These are phyloP conservation scores for Omphalotus guepiniiformis DNA, from an alignment of 768 basidiomycete species.

Conservation along the genomic window DNA sequence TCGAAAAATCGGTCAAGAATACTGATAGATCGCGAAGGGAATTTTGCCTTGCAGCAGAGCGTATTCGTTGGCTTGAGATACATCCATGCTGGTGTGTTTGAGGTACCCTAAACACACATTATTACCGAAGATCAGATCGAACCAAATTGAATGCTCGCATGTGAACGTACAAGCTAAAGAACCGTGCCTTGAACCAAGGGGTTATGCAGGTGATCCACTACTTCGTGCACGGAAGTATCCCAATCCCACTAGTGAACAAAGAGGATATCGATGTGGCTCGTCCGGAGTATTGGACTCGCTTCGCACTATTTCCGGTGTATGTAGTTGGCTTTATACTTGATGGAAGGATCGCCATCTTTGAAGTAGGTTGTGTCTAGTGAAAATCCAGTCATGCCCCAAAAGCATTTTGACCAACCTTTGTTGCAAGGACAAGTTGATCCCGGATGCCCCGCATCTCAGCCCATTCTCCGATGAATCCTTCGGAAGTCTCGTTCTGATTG, in stretches of 20 bases:
- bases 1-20: slow-evolving; percentile 37
- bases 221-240: slow-evolving; percentile 39
- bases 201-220: slow-evolving; percentile 42
- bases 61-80: slow-evolving; percentile 36
- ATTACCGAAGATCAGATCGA: not conserved
- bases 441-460: slow-evolving; percentile 39
- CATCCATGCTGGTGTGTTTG: slow-evolving; percentile 36
- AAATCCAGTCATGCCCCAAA: not conserved
- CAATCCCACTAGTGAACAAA: slow-evolving; percentile 47
- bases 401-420: slow-evolving; percentile 30
- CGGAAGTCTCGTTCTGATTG: slow-evolving; percentile 53
- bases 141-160: slow-evolving; percentile 3
- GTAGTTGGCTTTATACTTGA: slow-evolving; percentile 34
- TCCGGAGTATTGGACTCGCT: slow-evolving; percentile 38
- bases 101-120: slow-evolving; percentile 28
- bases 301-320: slow-evolving; percentile 45
- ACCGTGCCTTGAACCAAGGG: slow-evolving; percentile 44
- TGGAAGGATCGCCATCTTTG: slow-evolving; percentile 22
- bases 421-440: slow-evolving; percentile 45
- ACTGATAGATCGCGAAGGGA: slow-evolving; percentile 44
- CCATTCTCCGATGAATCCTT: slow-evolving; percentile 52
- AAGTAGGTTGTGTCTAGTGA: slow-evolving; percentile 23
- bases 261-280: slow-evolving; percentile 39
- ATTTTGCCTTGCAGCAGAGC: slow-evolving; percentile 36
- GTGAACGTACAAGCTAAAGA: slow-evolving; percentile 22